A percentile compares a stretch with the other conserved stretches of the same genome.
Evolutionary conservation across 2,329 filamentous ascomycete species (phyloP).

Genomic region (Colletotrichum musae): DNA sequence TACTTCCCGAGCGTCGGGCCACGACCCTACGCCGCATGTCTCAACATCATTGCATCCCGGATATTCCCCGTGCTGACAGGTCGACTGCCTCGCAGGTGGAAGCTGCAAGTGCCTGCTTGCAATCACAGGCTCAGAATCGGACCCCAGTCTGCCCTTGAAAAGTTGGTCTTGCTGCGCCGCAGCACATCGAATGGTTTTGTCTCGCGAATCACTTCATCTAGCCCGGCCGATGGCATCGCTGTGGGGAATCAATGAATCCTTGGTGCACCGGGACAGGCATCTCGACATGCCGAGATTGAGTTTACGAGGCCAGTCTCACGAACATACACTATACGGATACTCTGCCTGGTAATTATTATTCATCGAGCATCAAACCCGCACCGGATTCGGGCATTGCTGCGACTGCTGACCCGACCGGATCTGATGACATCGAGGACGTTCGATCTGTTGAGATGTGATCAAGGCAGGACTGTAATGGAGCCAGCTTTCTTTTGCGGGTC

Average conservation of each 20-base stretch:
- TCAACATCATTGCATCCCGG: conserved; percentile 2
- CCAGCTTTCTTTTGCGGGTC: conserved; percentile 16
- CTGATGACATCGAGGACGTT: conserved; percentile 9
- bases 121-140: conserved; percentile 3
- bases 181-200: conserved; percentile 14
- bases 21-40: conserved; percentile 2
- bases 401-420: conserved; percentile 13
- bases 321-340: not conserved
- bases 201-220: conserved; percentile 24
- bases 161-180: conserved; percentile 1
- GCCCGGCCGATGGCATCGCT: conserved; percentile 19
- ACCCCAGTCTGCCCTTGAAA: not conserved
- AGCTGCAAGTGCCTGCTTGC: conserved; percentile 11
- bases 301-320: not conserved
- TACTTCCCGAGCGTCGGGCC: not conserved
- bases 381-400: not conserved
- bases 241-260: conserved; percentile 14
- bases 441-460: conserved; percentile 38
- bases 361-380: not conserved
- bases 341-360: not conserved
- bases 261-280: conserved; percentile 18
- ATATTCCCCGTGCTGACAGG: not conserved
- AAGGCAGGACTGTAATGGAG: conserved; percentile 18
- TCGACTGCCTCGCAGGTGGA: not conserved
- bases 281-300: conserved; percentile 22